These are phyloP conservation scores for Lolium rigidum DNA, from an alignment of 176 grass and related monocot genomes.

Conservation along the genomic window DNA sequence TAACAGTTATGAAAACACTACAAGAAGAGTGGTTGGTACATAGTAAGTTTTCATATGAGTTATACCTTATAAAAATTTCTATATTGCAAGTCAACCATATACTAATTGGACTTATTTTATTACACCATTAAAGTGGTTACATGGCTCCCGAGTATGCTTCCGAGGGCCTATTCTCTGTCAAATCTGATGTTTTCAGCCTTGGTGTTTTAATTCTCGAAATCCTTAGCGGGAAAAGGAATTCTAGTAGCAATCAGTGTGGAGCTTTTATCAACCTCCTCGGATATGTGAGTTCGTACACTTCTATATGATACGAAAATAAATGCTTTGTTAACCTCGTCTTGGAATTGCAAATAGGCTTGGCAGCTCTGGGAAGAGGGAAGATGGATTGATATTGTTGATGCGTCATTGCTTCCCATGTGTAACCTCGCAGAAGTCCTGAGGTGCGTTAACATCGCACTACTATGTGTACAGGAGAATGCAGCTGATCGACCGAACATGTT, in stretches of 20 bases:
- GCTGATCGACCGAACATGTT: too few species aligned
- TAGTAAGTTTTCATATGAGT: too few species aligned
- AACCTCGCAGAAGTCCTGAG: too few species aligned
- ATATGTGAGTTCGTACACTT: constrained; percentile 12
- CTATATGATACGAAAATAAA: background rate
- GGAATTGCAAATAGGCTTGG: background rate
- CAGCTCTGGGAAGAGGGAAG: background rate
- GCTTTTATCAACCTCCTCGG: constrained; percentile 24
- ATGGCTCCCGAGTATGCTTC: too few species aligned
- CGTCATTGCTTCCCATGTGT: background rate
- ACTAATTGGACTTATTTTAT: background rate
- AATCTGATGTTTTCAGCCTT: too few species aligned
- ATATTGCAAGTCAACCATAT: too few species aligned
- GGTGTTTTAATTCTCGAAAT: too few species aligned
- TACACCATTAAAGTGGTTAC: background rate
- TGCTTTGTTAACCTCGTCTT: background rate
- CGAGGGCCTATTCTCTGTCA: too few species aligned
- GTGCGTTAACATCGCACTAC: background rate
- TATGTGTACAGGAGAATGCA: too few species aligned
- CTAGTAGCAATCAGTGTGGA: background rate
- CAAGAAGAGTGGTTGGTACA: too few species aligned
- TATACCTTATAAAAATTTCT: too few species aligned
- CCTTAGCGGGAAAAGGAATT: too few species aligned
- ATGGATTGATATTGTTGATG: background rate
- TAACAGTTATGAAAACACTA: background rate